Evolutionary conservation across 1,284 basidiomycete genomes (phyloP).

Genomic region (Trichosporon sp.): DNA sequence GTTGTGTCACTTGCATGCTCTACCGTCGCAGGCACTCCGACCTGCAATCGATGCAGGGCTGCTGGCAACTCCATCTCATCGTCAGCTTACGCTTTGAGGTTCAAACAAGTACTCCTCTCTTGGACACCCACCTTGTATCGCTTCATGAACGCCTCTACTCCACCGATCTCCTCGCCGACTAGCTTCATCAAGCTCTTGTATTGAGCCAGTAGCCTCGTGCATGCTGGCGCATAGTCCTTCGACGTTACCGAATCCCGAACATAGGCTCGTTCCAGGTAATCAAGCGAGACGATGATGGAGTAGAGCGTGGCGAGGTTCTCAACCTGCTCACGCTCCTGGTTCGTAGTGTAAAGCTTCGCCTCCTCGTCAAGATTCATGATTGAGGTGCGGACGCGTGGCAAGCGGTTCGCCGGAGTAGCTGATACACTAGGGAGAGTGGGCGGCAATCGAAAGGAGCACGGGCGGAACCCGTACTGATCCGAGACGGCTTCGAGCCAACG

Average conservation of each 20-base stretch:
- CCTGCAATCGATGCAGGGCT: constrained; percentile 81
- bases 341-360: constrained; percentile 82
- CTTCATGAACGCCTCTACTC: constrained; percentile 86
- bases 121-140: constrained; percentile 71
- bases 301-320: constrained; percentile 89
- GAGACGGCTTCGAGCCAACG: not conserved
- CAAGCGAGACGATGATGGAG: constrained; percentile 85
- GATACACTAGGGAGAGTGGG: not conserved
- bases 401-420: not conserved
- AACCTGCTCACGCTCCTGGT: constrained; percentile 85
- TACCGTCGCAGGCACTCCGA: constrained; percentile 94
- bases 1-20: constrained; percentile 79
- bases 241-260: constrained; percentile 88
- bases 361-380: constrained; percentile 75
- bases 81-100: not conserved
- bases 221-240: constrained; percentile 94
- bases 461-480: not conserved
- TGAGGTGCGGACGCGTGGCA: not conserved
- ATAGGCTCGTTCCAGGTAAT: constrained; percentile 94
- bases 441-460: not conserved
- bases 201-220: constrained; percentile 85
- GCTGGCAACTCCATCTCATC: constrained; percentile 90
- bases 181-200: constrained; percentile 97
- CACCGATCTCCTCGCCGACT: constrained; percentile 78
- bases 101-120: no score